Evolutionary conservation across 2,329 filamentous ascomycete species (phyloP), one percentile per base, ranked within the genome.

Genomic region (Fusarium tuaranense): DNA sequence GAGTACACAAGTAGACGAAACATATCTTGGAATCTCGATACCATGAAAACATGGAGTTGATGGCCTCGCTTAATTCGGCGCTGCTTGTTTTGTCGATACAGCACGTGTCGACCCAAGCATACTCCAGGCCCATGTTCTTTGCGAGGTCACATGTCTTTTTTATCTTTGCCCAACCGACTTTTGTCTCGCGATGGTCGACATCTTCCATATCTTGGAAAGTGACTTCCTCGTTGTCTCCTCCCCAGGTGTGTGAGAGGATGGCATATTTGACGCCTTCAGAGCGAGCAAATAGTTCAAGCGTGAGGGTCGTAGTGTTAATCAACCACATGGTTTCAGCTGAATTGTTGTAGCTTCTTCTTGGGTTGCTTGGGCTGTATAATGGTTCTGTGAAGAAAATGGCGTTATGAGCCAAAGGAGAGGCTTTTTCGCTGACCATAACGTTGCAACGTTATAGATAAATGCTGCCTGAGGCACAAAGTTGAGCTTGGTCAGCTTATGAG

Each of bases 11-110:
- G 14, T 59, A 59, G 30, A 38, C 55, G 22, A 38, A 59, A 13
- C 55, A 59, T 14, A 59, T 38, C 30, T 59, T 36, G 30, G 55
- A 36, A n/a, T 59, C 20, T 3, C 32, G 30, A 22, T 59, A 59
- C 55, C 55, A 59, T 20, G 30, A 38, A 32, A 59, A 59, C 55
- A 59, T 59, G 7, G 55, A 59, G 55, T 59, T 59, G 14, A 59
- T 59, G 6, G 55, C 55, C 34, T 59, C 55, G 3, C 32, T 38
- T 22, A 59, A 3, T 22, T 59, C 55, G 14, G 55, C 55, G 9
- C 32, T 38, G 34, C 59, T 62, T 9, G 27, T 36, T 18, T 57
- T 57, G 1, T 57, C 53, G 18, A 57, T 57, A 2, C 53, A 57
- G 30, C 53, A 57, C 4, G 53, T 57, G 4, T 57, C 53, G 18